Evolutionary conservation across 2,329 filamentous ascomycete species (phyloP).

Genomic region (Pseudogymnoascus sp.): DNA sequence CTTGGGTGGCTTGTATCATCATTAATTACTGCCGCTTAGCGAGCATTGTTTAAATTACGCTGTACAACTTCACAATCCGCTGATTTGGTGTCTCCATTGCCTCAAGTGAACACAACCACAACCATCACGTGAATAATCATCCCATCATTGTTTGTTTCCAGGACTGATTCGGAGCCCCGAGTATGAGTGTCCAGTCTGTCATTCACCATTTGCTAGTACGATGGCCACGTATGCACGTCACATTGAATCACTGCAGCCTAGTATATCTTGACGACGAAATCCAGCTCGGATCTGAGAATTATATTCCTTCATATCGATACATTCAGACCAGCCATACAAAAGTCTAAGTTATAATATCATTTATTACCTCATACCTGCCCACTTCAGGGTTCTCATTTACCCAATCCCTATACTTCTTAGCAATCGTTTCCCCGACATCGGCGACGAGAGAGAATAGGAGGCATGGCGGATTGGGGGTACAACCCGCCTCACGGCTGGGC

Average conservation of each 20-base stretch:
- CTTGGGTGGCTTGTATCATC: background rate
- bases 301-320: background rate
- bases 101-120: background rate
- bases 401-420: background rate
- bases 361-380: background rate
- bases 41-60: constrained; percentile 1
- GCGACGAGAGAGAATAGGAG: background rate
- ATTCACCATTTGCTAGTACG: constrained; percentile 3
- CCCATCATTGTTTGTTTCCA: constrained; percentile 1
- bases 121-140: background rate
- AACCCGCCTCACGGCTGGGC: constrained; percentile 25
- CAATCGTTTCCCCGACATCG: background rate
- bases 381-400: background rate
- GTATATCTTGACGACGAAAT: constrained; percentile 1
- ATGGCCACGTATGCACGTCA: constrained; percentile 5
- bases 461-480: constrained; percentile 19
- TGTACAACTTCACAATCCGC: constrained; percentile 3
- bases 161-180: background rate
- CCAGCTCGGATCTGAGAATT: background rate
- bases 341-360: background rate
- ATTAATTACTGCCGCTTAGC: constrained; percentile 7
- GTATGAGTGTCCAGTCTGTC: background rate
- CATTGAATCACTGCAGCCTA: constrained; percentile 5
- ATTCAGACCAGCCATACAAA: background rate
- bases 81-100: background rate